A percentile compares a stretch with the other conserved stretches of the same genome.
Evolutionary conservation across 768 basidiomycete genomes (phyloP).

Genomic region (Podaxis sp.): DNA sequence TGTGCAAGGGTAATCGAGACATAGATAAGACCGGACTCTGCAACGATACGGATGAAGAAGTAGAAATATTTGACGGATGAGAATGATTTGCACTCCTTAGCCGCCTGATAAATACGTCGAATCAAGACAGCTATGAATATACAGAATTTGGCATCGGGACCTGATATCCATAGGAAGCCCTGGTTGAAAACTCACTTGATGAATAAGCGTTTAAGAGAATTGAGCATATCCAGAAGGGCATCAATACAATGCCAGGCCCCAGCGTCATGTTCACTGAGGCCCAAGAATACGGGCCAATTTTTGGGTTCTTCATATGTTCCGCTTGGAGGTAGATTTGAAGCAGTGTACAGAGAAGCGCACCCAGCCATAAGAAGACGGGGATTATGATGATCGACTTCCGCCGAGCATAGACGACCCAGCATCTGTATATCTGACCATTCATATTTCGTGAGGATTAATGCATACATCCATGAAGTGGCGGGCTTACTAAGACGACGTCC

Average conservation of each 20-base stretch:
- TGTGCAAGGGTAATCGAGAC: constrained; percentile 2
- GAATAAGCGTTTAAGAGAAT: background rate
- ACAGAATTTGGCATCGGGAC: background rate
- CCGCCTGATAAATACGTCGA: background rate
- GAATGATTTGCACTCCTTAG: background rate
- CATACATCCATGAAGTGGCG: background rate
- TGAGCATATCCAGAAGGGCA: constrained; percentile 1
- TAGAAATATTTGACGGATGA: background rate
- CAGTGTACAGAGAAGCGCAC: background rate
- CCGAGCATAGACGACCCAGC: background rate
- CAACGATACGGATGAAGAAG: background rate
- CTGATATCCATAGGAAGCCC: background rate
- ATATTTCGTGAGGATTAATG: background rate
- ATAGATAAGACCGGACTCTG: background rate
- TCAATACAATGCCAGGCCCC: constrained; percentile 2
- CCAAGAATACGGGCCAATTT: background rate
- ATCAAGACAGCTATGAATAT: background rate
- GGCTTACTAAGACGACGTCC: background rate
- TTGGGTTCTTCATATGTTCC: background rate
- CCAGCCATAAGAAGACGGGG: background rate
- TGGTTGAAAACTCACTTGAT: no score
- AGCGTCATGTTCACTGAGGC: background rate
- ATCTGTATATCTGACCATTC: background rate
- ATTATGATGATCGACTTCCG: background rate
- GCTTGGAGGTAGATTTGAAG: constrained; percentile 1